These are phyloP conservation scores for Cucurbita argyrosperma DNA, from an alignment of 306 rosid genomes.

Conservation along the genomic window DNA sequence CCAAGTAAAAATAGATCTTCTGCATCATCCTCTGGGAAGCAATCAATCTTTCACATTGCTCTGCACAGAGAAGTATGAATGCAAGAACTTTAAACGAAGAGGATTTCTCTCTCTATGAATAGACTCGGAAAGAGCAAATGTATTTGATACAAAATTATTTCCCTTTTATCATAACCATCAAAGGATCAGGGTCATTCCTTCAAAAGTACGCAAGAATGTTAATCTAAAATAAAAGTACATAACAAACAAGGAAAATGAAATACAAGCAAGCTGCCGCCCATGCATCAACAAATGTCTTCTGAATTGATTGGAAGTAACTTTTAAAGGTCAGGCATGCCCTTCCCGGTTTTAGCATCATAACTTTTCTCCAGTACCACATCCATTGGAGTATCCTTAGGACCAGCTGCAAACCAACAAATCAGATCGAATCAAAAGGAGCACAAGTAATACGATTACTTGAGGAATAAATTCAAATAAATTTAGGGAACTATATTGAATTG, in stretches of 20 bases:
- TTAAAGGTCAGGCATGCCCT: constrained; percentile 79
- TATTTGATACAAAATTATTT: not conserved
- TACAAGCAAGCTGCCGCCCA: not conserved
- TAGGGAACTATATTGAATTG: not conserved
- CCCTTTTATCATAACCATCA: not conserved
- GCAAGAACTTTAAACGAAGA: not conserved
- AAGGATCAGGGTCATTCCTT: not conserved
- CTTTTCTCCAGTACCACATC: constrained; percentile 65
- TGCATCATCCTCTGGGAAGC: not conserved
- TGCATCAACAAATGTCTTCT: not conserved
- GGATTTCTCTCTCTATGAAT: not conserved
- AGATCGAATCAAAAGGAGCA: not conserved
- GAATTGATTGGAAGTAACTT: not conserved
- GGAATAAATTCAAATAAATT: not conserved
- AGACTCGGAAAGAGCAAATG: not conserved
- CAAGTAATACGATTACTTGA: not conserved
- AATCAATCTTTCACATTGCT: not conserved
- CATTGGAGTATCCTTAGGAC: constrained; percentile 77
- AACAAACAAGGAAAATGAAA: not conserved
- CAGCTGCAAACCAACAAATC: constrained; percentile 43
- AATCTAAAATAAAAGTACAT: not conserved
- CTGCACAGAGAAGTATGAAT: not conserved
- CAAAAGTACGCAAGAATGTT: not conserved
- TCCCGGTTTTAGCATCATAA: constrained; percentile 66
- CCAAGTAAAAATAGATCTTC: not conserved